A percentile compares a stretch with the other conserved stretches of the same genome.
Evolutionary conservation across 2,329 filamentous ascomycete species (phyloP).

Genomic region (Diaporthe eres): DNA sequence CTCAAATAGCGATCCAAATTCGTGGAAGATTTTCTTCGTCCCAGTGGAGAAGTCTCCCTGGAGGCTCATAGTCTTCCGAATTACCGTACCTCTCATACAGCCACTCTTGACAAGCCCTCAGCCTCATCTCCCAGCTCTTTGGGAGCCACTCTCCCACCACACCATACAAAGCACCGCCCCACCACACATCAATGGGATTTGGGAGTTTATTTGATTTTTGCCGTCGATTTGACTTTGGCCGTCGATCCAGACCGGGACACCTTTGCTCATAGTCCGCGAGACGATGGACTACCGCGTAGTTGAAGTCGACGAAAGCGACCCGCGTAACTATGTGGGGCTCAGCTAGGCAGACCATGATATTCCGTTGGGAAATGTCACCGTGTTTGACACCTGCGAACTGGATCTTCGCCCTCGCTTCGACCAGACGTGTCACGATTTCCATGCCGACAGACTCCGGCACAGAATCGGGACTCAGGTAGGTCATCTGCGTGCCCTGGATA

Average conservation of each 20-base stretch:
- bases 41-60: neutral
- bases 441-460: too few species aligned
- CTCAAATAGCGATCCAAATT: neutral
- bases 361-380: constrained; percentile 9
- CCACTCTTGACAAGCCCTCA: constrained; percentile 10
- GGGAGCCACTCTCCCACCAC: constrained; percentile 20
- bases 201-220: too few species aligned
- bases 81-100: neutral
- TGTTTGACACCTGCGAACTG: neutral
- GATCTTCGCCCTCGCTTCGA: too few species aligned
- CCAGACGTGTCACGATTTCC: too few species aligned
- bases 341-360: constrained; percentile 7
- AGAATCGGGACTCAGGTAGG: too few species aligned
- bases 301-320: constrained; percentile 15
- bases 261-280: too few species aligned
- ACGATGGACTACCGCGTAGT: neutral
- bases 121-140: neutral
- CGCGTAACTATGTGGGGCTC: neutral
- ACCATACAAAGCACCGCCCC: neutral
- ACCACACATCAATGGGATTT: neutral
- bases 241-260: too few species aligned
- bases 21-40: neutral
- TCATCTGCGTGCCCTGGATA: too few species aligned
- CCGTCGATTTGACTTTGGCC: too few species aligned
- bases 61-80: constrained; percentile 3